Evolutionary conservation across 169 alveolate species (phyloP), one percentile per base, ranked within the genome.

Genomic region (Haemoproteus tartakovskyi): DNA sequence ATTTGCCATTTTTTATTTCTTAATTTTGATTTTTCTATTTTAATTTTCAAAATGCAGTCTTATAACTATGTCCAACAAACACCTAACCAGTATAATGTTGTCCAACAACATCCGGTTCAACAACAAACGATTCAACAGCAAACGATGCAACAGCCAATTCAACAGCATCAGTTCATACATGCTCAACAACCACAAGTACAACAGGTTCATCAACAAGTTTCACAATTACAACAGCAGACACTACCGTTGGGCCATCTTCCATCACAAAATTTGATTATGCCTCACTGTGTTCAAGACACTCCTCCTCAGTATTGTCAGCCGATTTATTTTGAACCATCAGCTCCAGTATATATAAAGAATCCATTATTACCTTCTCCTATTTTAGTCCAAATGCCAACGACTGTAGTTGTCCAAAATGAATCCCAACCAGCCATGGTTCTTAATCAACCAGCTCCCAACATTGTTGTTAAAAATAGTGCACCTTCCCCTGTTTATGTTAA

Each of bases 361-460:
- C 84, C 54, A 22, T 74, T 74, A 50, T 18, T 74, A 14, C 84
- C 84, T 14, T 74, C 84, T 74, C 84, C 84, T 12, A 74, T 74
- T 45, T 40, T 74, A 30, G 78, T 89, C 24, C 93, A 89, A 78
- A 86, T 82, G 84, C 93, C 93, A 18, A 56, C 84, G 33, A 89
- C 93, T 2, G 93, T 89, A 48, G 88, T 89, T 70, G 93, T 89
- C 21, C 87, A 90, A 74, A 89, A 89, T 62, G 84, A 79, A 27
- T 86, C 93, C 18, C 79, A 88, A 37, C 93, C 93, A 24, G 87
- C 93, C 21, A 79, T 89, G 64, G 91, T 89, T 26, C 89, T 89
- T n/a, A 88, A 78, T 62, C 93, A 89, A 67, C 93, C 91, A 30
- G 90, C 93, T 19, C 89, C 93, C n/a, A 89, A 89, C 38, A 90